These are phyloP conservation scores for Stemphylium lycopersici DNA, from an alignment of 2,329 filamentous ascomycete species.

Conservation along the genomic window DNA sequence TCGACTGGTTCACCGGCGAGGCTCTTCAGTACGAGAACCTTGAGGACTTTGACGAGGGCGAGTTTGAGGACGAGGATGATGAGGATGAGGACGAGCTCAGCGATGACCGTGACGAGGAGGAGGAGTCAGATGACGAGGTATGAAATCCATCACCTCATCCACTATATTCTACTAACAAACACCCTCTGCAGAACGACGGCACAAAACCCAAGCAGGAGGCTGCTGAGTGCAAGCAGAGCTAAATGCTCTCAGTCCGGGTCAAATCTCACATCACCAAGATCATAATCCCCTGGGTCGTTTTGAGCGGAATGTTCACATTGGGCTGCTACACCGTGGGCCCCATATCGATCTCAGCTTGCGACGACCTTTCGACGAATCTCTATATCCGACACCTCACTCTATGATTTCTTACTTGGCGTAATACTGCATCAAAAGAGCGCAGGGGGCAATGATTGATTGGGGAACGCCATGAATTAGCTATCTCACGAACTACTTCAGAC, in stretches of 20 bases:
- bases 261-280: conserved; percentile 8
- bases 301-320: conserved; percentile 7
- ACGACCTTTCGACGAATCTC: conserved; percentile 14
- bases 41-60: conserved; percentile 81
- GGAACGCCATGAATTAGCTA: conserved; percentile 31
- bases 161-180: conserved; percentile 21
- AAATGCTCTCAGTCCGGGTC: conserved; percentile 20
- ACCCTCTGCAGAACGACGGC: conserved; percentile 44
- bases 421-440: conserved; percentile 36
- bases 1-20: conserved; percentile 99
- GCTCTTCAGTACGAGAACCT: conserved; percentile 95
- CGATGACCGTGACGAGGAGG: conserved; percentile 80
- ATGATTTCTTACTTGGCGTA: conserved; percentile 34
- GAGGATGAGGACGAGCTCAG: conserved; percentile 88
- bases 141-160: neutral
- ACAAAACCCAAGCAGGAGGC: conserved; percentile 54
- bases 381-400: conserved; percentile 19
- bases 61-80: conserved; percentile 89
- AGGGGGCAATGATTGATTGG: conserved; percentile 25
- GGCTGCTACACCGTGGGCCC: conserved; percentile 8
- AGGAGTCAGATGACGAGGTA: conserved; percentile 52
- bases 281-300: conserved; percentile 20
- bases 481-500: conserved; percentile 32
- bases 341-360: conserved; percentile 3
- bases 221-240: conserved; percentile 55